phyloP scores from a whole-genome alignment of 305 asterid genomes.

The Plantago rigida region DNA sequence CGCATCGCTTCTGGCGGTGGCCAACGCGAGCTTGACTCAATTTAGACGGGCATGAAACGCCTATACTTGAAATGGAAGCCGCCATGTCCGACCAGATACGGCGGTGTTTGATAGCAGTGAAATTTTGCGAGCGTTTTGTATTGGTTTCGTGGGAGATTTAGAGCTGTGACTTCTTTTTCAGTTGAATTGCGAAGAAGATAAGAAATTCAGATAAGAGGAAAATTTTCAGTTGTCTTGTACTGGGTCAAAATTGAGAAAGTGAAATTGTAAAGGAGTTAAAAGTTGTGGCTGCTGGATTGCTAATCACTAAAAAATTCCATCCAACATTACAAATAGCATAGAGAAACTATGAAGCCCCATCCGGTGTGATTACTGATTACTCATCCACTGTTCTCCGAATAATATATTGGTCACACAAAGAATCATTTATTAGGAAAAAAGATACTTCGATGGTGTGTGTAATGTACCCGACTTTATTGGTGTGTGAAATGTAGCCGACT shows the following conservation, averaged over 20 bases:
- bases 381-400: too few species aligned
- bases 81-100: constrained; percentile 30
- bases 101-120: too few species aligned
- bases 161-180: background rate
- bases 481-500: too few species aligned
- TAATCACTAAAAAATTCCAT: too few species aligned
- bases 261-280: background rate
- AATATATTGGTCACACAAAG: too few species aligned
- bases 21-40: constrained; percentile 29
- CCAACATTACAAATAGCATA: too few species aligned
- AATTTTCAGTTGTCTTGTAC: background rate
- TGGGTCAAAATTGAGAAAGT: background rate
- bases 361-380: too few species aligned
- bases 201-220: constrained; percentile 34
- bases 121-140: background rate
- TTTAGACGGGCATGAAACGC: constrained; percentile 32
- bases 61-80: constrained; percentile 43
- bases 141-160: background rate
- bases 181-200: constrained; percentile 31
- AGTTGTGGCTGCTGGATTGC: background rate
- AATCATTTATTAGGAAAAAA: too few species aligned
- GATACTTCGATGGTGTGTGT: too few species aligned
- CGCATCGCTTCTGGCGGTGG: constrained; percentile 32
- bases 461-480: too few species aligned
- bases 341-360: too few species aligned